These are phyloP conservation scores for Sungouiozyma intestinalis DNA, from an alignment of 805 yeast genomes.

Conservation along the genomic window DNA sequence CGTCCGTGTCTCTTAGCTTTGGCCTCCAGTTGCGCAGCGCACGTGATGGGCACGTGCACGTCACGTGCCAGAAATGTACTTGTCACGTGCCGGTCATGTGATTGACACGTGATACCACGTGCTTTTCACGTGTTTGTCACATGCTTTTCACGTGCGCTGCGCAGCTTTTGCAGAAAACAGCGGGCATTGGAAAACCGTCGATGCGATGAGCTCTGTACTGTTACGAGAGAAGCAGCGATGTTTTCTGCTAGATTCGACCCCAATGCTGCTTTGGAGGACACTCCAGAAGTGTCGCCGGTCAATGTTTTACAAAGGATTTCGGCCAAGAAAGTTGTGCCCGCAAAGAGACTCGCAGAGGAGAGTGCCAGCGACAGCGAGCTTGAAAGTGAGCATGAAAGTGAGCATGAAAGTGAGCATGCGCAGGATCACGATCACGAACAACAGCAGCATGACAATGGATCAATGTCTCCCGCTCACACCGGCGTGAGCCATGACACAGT, in stretches of 20 bases:
- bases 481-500: slow-evolving; percentile 38
- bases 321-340: slow-evolving; percentile 11
- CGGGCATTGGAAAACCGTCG: not conserved
- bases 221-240: slow-evolving; percentile 29
- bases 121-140: not conserved
- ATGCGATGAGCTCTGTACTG: slow-evolving; percentile 1
- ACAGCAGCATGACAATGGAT: not conserved
- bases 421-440: slow-evolving; percentile 2
- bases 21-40: no score
- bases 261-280: slow-evolving; percentile 5
- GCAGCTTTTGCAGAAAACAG: no score
- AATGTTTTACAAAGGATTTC: slow-evolving; percentile 6
- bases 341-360: slow-evolving; percentile 6
- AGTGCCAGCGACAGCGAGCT: slow-evolving; percentile 7
- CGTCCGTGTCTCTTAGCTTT: no score
- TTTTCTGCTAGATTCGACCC: slow-evolving; percentile 62
- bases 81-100: no score
- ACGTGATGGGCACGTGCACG: no score
- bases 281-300: not conserved
- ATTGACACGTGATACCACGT: no score
- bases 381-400: slow-evolving; percentile 13
- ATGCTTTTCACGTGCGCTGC: no score
- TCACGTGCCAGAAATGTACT: no score
- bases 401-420: slow-evolving; percentile 6
- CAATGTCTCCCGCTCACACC: no score